A percentile compares a stretch with the other conserved stretches of the same genome.
Conservation (phyloP, 2,329 filamentous ascomycete species). For the Trichoderma citrinoviride region DNA sequence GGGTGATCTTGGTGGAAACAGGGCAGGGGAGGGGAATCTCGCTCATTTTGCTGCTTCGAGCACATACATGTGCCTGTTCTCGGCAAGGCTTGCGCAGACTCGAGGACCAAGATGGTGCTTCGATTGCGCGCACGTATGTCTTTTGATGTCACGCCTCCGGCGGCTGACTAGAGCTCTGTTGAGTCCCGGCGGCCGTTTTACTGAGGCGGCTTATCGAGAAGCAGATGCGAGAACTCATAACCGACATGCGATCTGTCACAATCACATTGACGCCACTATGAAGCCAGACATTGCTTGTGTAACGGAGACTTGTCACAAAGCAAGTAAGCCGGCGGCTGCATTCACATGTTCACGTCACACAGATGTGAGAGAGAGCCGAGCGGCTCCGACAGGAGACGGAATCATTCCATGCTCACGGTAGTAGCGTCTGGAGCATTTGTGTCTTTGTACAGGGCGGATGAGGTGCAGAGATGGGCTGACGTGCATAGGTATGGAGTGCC, state of each 20-base stretch:
- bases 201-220: neutral
- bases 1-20: neutral
- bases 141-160: neutral
- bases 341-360: neutral
- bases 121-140: neutral
- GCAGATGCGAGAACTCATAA: neutral
- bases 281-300: conserved; percentile 3
- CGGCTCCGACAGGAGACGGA: neutral
- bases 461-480: conserved; percentile 2
- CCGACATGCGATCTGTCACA: conserved; percentile 17
- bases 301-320: conserved; percentile 3
- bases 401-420: neutral
- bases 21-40: neutral
- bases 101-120: neutral
- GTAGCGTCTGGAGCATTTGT: neutral
- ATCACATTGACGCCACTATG: conserved; percentile 14
- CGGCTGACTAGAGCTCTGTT: neutral
- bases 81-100: neutral
- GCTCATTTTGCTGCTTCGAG: neutral
- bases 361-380: neutral
- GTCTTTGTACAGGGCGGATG: neutral
- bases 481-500: neutral
- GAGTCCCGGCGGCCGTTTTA: neutral
- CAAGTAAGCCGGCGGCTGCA: neutral
- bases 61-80: neutral